Percentiles rank a stretch among this genome's conserved stretches.
Evolutionary conservation across 768 basidiomycete species (phyloP).

Genomic region (Nidula microcarpa): DNA sequence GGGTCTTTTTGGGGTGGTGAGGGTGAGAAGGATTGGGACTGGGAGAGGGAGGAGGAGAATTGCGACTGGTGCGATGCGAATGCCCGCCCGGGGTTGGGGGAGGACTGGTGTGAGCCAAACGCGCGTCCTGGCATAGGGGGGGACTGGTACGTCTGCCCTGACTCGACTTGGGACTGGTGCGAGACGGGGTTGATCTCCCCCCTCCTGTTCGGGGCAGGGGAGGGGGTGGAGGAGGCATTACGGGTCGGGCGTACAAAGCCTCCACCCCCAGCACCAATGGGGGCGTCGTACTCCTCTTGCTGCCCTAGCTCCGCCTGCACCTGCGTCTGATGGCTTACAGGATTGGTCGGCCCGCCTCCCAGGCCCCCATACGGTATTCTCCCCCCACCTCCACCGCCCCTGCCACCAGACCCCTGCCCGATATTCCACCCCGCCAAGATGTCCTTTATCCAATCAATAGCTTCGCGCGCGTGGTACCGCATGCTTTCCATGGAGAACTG

Average conservation of each 20-base stretch:
- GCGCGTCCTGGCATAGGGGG: too few species aligned
- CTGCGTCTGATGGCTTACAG: constrained; percentile 40
- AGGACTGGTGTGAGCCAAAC: too few species aligned
- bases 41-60: neutral
- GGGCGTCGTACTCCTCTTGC: too few species aligned
- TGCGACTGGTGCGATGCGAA: neutral
- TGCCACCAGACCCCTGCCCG: constrained; percentile 18
- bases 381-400: constrained; percentile 2
- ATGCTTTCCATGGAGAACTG: constrained; percentile 53
- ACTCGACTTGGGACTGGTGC: neutral
- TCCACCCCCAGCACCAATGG: too few species aligned
- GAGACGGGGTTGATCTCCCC: too few species aligned
- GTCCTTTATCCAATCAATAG: constrained; percentile 39
- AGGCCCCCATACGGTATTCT: neutral
- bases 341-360: constrained; percentile 22
- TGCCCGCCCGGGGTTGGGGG: too few species aligned
- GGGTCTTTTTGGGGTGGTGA: neutral
- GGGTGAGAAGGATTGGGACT: constrained; percentile 4
- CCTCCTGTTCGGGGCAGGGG: neutral
- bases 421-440: constrained; percentile 15
- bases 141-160: neutral
- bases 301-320: constrained; percentile 12
- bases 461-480: constrained; percentile 43
- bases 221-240: neutral
- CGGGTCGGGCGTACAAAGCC: constrained; percentile 5